phyloP scores from a whole-genome alignment of 441 rosid species.

The Adansonia rubrostipa region DNA sequence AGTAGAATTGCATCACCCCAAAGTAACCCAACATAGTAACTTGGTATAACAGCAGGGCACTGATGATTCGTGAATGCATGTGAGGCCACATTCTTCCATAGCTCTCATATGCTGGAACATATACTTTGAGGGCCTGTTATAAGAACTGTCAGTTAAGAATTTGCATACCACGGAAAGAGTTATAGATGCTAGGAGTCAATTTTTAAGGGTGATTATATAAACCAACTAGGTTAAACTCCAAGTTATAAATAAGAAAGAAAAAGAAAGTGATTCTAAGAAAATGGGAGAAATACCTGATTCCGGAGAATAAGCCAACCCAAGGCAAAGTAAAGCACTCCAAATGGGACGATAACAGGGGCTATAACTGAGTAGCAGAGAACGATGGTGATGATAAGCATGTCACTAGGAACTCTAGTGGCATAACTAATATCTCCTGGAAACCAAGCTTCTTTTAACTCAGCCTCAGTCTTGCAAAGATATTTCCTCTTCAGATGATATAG shows the following conservation, averaged over 20 bases:
- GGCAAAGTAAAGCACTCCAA: constrained; percentile 70
- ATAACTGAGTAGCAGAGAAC: constrained; percentile 81
- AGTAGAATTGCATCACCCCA: constrained; percentile 52
- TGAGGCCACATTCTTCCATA: constrained; percentile 97
- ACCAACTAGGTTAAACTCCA: too few relatives aligned
- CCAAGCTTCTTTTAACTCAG: constrained; percentile 87
- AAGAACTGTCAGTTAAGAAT: background rate
- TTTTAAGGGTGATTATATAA: too few relatives aligned
- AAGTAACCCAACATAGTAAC: constrained; percentile 74
- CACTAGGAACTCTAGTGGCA: constrained; percentile 71
- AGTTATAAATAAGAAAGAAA: background rate
- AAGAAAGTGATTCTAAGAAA: background rate
- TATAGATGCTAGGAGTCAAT: too few relatives aligned
- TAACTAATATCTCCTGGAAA: constrained; percentile 69
- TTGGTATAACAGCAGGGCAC: constrained; percentile 71
- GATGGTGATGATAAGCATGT: constrained; percentile 73
- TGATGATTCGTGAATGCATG: constrained; percentile 62
- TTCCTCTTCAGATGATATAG: constrained; percentile 83
- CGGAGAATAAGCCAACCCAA: constrained; percentile 87
- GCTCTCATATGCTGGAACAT: constrained; percentile 84
- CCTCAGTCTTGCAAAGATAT: constrained; percentile 85
- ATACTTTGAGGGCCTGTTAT: constrained; percentile 79
- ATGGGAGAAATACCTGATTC: constrained; percentile 63
- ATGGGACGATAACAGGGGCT: constrained; percentile 79
- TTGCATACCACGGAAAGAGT: too few relatives aligned